Conservation (phyloP, 306 rosid species). For the Arachis hypogaea region DNA sequence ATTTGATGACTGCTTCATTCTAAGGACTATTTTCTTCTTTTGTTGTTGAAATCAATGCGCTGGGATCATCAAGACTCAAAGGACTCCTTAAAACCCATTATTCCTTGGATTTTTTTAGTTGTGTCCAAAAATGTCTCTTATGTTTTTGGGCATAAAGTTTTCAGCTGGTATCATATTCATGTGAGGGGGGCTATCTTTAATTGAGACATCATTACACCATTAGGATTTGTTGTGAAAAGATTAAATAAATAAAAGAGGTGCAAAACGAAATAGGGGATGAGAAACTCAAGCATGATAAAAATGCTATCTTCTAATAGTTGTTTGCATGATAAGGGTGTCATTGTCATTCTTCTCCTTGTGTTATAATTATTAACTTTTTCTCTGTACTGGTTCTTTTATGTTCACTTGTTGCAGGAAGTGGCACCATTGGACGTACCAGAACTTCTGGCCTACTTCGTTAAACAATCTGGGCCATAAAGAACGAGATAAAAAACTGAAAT, state of each 20-base stretch:
- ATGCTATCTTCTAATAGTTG: conserved; percentile 18
- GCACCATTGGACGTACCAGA: conserved; percentile 89
- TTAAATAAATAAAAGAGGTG: conserved; percentile 13
- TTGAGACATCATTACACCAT: conserved; percentile 9
- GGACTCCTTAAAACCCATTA: conserved; percentile 25
- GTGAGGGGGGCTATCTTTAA: neutral
- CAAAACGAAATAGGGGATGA: conserved; percentile 26
- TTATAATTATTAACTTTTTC: conserved; percentile 35
- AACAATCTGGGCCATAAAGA: conserved; percentile 73
- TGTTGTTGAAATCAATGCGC: conserved; percentile 79
- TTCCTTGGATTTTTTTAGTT: neutral
- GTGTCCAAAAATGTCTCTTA: conserved; percentile 19
- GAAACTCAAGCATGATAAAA: conserved; percentile 16
- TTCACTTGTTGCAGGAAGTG: conserved; percentile 66
- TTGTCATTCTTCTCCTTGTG: conserved; percentile 17
- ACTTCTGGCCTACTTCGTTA: conserved; percentile 90
- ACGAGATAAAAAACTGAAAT: conserved; percentile 11
- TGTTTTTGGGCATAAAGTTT: conserved; percentile 1
- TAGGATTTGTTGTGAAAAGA: neutral
- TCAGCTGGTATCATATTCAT: conserved; percentile 8
- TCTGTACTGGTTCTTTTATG: conserved; percentile 29
- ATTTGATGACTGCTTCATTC: conserved; percentile 8
- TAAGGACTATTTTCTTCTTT: conserved; percentile 31
- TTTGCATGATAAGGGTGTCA: conserved; percentile 21
- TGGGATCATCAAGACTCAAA: conserved; percentile 78